phyloP scores from a whole-genome alignment of 2,329 filamentous ascomycete species.

The Fusarium sp. region DNA sequence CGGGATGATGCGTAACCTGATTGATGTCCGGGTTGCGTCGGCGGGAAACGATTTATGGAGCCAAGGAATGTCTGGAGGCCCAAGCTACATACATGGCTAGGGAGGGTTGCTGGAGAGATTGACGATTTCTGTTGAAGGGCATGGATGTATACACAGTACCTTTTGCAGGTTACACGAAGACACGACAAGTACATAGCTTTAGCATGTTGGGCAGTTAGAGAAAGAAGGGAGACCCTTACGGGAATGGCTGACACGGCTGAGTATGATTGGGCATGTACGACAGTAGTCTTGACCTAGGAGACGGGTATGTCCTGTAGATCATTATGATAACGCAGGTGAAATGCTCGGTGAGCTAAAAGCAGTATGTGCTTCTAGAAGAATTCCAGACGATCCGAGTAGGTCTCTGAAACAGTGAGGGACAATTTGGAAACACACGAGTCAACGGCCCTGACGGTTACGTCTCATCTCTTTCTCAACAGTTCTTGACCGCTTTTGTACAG shows the following conservation, averaged over 20 bases:
- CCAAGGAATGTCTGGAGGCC: background rate
- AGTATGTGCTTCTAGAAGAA: constrained; percentile 36
- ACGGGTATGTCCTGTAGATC: background rate
- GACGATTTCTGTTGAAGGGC: background rate
- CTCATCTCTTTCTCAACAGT: background rate
- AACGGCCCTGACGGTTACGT: background rate
- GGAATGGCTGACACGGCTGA: constrained; percentile 5
- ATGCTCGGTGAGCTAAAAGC: background rate
- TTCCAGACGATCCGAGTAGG: constrained; percentile 23
- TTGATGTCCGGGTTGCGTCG: constrained; percentile 28
- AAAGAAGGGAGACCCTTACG: constrained; percentile 36
- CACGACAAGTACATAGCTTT: constrained; percentile 10
- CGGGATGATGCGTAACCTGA: constrained; percentile 18
- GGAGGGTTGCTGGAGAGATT: constrained; percentile 1
- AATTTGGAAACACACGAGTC: constrained; percentile 11
- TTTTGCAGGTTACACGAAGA: constrained; percentile 23
- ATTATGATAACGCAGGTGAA: background rate
- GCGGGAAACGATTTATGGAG: constrained; percentile 5
- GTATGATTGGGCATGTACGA: background rate
- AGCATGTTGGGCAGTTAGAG: constrained; percentile 15
- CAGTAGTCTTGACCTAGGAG: background rate
- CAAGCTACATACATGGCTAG: background rate
- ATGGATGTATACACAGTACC: constrained; percentile 11
- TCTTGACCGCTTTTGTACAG: background rate
- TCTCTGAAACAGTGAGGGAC: no score